These are phyloP conservation scores for Starmerella gropengiesseri DNA, from an alignment of 805 yeast species.

Conservation along the genomic window DNA sequence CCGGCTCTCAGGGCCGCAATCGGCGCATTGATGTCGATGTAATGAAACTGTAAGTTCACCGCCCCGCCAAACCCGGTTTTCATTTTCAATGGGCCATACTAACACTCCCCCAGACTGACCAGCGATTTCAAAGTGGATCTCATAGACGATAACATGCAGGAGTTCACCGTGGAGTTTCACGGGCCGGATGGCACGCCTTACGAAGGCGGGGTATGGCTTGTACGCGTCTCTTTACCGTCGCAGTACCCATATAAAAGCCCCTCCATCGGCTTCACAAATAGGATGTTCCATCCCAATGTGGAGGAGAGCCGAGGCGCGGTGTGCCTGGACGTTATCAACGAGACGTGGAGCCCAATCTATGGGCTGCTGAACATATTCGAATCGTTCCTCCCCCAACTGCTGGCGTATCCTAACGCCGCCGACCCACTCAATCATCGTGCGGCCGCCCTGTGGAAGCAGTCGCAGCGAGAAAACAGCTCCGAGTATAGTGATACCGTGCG, in stretches of 20 bases:
- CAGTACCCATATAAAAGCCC: slow-evolving; percentile 95
- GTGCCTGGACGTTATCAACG: slow-evolving; percentile 91
- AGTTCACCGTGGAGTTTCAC: slow-evolving; percentile 68
- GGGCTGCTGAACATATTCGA: slow-evolving; percentile 85
- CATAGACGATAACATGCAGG: slow-evolving; percentile 75
- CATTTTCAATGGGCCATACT: slow-evolving; percentile 7
- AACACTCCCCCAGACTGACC: slow-evolving; percentile 46
- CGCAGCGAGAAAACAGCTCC: slow-evolving; percentile 50
- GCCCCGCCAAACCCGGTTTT: background rate
- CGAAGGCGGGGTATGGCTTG: slow-evolving; percentile 79
- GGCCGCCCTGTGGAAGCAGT: slow-evolving; percentile 42
- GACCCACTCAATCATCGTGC: slow-evolving; percentile 93
- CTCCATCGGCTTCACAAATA: slow-evolving; percentile 84
- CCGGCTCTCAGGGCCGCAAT: slow-evolving; percentile 27
- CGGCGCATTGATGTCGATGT: slow-evolving; percentile 89
- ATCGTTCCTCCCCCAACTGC: slow-evolving; percentile 80
- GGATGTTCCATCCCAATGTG: slow-evolving; percentile 89
- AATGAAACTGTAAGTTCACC: slow-evolving; percentile 62
- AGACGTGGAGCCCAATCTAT: slow-evolving; percentile 97
- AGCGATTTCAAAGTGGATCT: slow-evolving; percentile 82
- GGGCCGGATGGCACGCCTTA: slow-evolving; percentile 88
- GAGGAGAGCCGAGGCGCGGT: slow-evolving; percentile 84
- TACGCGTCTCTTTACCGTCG: slow-evolving; percentile 88
- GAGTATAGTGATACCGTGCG: slow-evolving; percentile 55
- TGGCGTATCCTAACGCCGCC: slow-evolving; percentile 85